These are phyloP conservation scores for Nigrograna mackinnonii DNA, from an alignment of 2,329 filamentous ascomycete genomes.

Conservation along the genomic window DNA sequence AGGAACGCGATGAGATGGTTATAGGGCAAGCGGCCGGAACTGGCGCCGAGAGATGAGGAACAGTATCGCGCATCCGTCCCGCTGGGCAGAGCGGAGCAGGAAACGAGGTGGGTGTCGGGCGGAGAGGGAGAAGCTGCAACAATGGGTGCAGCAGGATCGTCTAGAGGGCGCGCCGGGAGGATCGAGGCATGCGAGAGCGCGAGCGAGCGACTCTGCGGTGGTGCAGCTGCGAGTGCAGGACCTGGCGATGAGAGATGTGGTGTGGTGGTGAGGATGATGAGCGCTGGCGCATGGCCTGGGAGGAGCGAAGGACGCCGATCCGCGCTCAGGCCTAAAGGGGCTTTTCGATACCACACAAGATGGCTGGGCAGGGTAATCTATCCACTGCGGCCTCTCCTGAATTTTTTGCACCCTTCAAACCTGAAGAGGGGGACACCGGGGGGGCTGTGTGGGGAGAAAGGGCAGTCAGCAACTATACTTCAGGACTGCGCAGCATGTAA, in stretches of 20 bases:
- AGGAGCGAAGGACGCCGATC: slow-evolving; percentile 5
- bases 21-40: slow-evolving; percentile 8
- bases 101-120: no score
- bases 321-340: slow-evolving; percentile 10
- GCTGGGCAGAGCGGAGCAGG: slow-evolving; percentile 2
- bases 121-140: slow-evolving; percentile 25
- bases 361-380: slow-evolving; percentile 16
- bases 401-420: no score
- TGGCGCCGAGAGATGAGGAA: background rate
- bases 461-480: no score
- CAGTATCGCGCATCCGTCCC: slow-evolving; percentile 5
- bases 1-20: slow-evolving; percentile 7
- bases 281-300: slow-evolving; percentile 19
- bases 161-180: slow-evolving; percentile 23
- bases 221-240: slow-evolving; percentile 3
- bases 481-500: no score
- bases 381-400: slow-evolving; percentile 3
- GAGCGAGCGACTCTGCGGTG: slow-evolving; percentile 7
- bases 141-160: slow-evolving; percentile 21
- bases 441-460: no score
- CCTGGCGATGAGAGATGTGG: slow-evolving; percentile 9
- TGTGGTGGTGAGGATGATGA: slow-evolving; percentile 6
- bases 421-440: no score
- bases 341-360: slow-evolving; percentile 12
- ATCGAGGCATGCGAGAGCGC: slow-evolving; percentile 29